Evolutionary conservation across 306 rosid species (phyloP).

Genomic region (Gynostemma pentaphyllum): DNA sequence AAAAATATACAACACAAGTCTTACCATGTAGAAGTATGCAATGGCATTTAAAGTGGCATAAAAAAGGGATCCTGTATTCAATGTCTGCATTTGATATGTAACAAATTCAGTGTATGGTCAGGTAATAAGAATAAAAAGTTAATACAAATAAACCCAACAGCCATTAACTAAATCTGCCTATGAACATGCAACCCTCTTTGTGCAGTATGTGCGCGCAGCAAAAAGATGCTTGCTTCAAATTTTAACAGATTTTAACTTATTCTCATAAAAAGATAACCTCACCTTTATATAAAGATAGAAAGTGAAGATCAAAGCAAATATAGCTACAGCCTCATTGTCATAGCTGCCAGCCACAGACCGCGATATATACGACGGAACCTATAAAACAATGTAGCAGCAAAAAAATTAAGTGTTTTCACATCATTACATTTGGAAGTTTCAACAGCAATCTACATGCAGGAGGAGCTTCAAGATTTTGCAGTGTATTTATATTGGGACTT

Average conservation of each 20-base stretch:
- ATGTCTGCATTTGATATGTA: conserved; percentile 44
- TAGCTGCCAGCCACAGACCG: conserved; percentile 99
- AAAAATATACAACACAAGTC: conserved; percentile 13
- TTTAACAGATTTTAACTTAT: not conserved
- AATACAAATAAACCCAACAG: not conserved
- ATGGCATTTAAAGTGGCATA: conserved; percentile 90
- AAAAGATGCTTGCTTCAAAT: not conserved
- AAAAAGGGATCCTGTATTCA: conserved; percentile 96
- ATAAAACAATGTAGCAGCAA: conserved; percentile 9
- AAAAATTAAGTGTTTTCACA: not conserved
- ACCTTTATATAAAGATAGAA: conserved; percentile 98
- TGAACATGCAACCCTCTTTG: not conserved
- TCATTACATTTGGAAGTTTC: not conserved
- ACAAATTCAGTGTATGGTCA: conserved; percentile 14
- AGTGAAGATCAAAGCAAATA: conserved; percentile 93
- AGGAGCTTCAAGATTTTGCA: not conserved
- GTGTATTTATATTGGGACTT: not conserved
- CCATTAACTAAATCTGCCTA: not conserved
- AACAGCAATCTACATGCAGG: not conserved
- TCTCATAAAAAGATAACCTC: conserved; percentile 9
- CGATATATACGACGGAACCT: conserved; percentile 98
- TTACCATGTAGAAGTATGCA: conserved; percentile 97
- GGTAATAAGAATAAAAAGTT: not conserved
- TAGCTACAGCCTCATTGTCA: conserved; percentile 99
- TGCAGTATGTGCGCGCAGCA: conserved; percentile 33